Conservation (phyloP, 2,329 filamentous ascomycete species). For the Coleophoma eucalyptorum region DNA sequence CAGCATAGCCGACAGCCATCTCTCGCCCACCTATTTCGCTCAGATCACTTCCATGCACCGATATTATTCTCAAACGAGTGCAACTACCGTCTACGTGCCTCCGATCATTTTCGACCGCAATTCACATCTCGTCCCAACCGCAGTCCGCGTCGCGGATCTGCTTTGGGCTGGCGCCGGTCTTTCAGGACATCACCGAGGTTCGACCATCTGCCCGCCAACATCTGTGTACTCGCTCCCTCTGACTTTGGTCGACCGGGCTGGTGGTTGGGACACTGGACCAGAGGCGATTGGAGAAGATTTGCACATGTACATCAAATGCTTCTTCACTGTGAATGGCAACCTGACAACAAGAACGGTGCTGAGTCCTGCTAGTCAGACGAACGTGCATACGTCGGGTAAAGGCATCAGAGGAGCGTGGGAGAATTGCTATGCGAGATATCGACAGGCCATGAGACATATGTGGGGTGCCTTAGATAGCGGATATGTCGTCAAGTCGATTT, state of each 20-base stretch:
- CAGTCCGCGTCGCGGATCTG: constrained; percentile 69
- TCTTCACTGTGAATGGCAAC: constrained; percentile 70
- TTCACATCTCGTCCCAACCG: constrained; percentile 60
- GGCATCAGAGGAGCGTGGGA: constrained; percentile 48
- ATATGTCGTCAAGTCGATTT: constrained; percentile 53
- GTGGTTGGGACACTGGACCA: constrained; percentile 67
- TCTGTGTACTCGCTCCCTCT: constrained; percentile 71
- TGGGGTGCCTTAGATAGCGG: constrained; percentile 71
- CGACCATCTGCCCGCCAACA: constrained; percentile 64
- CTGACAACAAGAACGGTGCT: constrained; percentile 60
- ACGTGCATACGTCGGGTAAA: constrained; percentile 57
- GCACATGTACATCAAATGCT: constrained; percentile 77
- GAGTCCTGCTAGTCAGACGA: constrained; percentile 69
- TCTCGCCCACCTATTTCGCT: constrained; percentile 64
- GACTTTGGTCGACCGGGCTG: constrained; percentile 62
- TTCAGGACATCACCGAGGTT: constrained; percentile 62
- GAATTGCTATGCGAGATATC: constrained; percentile 64
- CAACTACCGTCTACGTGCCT: constrained; percentile 62
- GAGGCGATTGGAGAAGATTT: constrained; percentile 73
- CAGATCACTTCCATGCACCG: constrained; percentile 61
- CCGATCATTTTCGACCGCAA: constrained; percentile 75
- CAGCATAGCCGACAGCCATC: constrained; percentile 62
- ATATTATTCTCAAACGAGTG: constrained; percentile 52
- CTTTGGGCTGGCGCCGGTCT: constrained; percentile 70
- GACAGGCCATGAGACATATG: constrained; percentile 71